phyloP scores from a whole-genome alignment of 768 basidiomycete genomes.

The Pholiota microspora region DNA sequence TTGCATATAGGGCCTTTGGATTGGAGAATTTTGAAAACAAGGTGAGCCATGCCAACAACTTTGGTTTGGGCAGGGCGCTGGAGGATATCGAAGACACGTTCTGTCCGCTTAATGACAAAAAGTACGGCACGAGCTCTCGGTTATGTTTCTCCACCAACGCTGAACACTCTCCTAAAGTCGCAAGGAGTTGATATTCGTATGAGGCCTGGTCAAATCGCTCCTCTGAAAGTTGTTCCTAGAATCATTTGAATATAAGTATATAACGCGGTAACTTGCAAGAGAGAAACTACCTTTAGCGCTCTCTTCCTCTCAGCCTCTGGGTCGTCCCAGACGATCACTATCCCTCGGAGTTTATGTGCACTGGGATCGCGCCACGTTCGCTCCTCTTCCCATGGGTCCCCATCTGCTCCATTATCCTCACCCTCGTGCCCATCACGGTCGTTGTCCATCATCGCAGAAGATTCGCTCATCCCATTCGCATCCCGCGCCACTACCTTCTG shows the following conservation, averaged over 20 bases:
- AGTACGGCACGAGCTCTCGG: constrained; percentile 82
- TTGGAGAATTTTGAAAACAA: constrained; percentile 90
- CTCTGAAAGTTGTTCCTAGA: constrained; percentile 27
- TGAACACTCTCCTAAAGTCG: constrained; percentile 63
- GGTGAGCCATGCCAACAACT: constrained; percentile 74
- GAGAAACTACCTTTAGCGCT: constrained; percentile 31
- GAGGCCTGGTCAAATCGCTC: constrained; percentile 71
- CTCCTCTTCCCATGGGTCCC: constrained; percentile 63
- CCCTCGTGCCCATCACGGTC: constrained; percentile 15
- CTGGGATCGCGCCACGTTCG: constrained; percentile 78
- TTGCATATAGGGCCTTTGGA: constrained; percentile 82
- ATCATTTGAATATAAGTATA: not conserved
- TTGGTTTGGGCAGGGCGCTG: constrained; percentile 47
- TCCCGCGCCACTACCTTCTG: constrained; percentile 27
- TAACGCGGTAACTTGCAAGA: not conserved
- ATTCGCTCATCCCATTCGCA: not conserved
- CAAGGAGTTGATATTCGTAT: constrained; percentile 82
- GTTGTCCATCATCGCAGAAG: constrained; percentile 5
- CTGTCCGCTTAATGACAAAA: constrained; percentile 53
- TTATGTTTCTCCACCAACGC: constrained; percentile 84
- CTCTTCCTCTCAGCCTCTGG: constrained; percentile 25
- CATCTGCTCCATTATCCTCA: constrained; percentile 13
- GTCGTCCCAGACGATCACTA: constrained; percentile 48
- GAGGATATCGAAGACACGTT: constrained; percentile 19
- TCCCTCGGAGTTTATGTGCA: constrained; percentile 56